Conservation (phyloP, 352 stramenopile genomes). For the Hyaloperonospora brassicae region DNA sequence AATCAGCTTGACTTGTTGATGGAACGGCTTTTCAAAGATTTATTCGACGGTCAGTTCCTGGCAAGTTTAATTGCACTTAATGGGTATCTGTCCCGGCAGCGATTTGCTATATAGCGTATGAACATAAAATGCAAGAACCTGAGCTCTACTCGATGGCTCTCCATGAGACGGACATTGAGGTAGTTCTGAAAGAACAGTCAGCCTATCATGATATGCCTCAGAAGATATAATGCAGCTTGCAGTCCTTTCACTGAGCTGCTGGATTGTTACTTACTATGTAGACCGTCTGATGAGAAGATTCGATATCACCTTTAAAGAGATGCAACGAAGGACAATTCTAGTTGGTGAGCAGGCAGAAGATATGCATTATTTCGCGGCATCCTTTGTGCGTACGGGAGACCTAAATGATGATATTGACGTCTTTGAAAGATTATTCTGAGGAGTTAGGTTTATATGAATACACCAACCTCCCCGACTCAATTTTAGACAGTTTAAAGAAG, state of each 20-base stretch:
- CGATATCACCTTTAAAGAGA: neutral
- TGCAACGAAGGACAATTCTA: neutral
- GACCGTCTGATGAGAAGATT: neutral
- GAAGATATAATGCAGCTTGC: neutral
- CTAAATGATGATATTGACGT: neutral
- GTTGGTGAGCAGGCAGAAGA: neutral
- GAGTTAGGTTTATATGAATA: no score
- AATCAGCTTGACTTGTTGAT: neutral
- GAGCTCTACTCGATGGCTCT: neutral
- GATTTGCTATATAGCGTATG: neutral
- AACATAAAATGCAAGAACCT: neutral
- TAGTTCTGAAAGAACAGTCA: no score
- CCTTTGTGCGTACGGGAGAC: neutral
- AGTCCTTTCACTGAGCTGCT: neutral
- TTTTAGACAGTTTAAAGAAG: neutral
- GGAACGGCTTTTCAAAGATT: no score
- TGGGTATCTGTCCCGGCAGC: neutral
- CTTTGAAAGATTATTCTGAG: neutral
- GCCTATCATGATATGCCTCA: no score
- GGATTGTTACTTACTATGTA: no score
- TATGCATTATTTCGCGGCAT: neutral
- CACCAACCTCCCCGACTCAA: neutral
- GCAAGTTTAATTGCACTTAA: neutral
- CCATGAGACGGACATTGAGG: no score
- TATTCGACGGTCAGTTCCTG: neutral